Base-by-base conservation (phyloP, 139 green algal species). In the Chlorella sp. region DNA sequence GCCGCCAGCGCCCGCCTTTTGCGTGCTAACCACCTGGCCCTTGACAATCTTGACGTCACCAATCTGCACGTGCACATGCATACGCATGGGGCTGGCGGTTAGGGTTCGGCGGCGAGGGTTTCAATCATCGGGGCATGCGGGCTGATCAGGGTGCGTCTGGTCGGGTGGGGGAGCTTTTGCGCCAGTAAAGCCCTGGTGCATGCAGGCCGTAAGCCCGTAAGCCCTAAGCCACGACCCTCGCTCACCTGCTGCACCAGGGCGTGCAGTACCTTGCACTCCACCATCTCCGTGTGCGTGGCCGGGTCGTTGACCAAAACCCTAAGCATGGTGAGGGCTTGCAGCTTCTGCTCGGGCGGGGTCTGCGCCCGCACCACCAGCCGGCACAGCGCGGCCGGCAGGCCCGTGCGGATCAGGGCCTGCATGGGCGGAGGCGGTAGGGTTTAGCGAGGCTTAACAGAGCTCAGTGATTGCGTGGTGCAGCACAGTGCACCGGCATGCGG, bases 311-410 rank as follows among this genome's bases (percentile, higher is more conserved):
- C 42, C 34, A 84, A 29, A 27, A 80, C 65, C 31, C 74, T 49
- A 34, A 79, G 29, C 74, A 79, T 79, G 55, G 67, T 14, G 26
- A 79, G 34, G 64, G 30, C n/a, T 51, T 78, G 73, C n/a, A 78
- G 55, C 62, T 23, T 36, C 33, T 74, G 69, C 5, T 65, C 59
- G n/a, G 49, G 31, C 3, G 55, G 30, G 1, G 69, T 74, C 51
- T 51, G 59, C 51, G n/a, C 30, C 32, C 51, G n/a, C 35, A 65
- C 59, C 50, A 74, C 14, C 32, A 74, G 31, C 35, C 69, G 69
- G 69, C 69, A 74, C 51, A 78, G 51, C 5, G 66, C 66, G 1
- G 26, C 24, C 23, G 66, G 63, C 29, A 78, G 50, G 10, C 66
- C 73, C 2, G 65, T 63, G 2, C 27, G 32, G 60, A 78, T 70